Percentiles rank a stretch among this genome's conserved stretches.
Evolutionary conservation across 345 rosid species (phyloP).

Genomic region (Eutrema japonicum): DNA sequence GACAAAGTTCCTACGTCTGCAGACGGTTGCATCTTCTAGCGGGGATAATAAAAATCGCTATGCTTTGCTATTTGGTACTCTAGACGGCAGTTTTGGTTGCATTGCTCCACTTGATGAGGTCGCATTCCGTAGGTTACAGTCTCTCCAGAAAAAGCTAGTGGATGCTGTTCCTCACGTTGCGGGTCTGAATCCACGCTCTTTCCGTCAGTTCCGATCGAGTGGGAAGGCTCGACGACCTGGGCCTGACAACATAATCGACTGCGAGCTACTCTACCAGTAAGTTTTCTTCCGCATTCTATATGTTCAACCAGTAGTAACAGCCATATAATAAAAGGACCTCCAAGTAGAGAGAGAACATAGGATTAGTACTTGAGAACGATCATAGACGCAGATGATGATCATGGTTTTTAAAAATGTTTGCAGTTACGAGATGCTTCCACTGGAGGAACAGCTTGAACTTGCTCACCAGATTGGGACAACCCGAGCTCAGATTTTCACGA

Average conservation of each 20-base stretch:
- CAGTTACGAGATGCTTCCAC: slow-evolving; percentile 90
- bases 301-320: not conserved
- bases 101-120: slow-evolving; percentile 94
- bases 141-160: slow-evolving; percentile 85
- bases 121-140: slow-evolving; percentile 91
- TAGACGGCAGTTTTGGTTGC: slow-evolving; percentile 95
- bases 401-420: slow-evolving; percentile 37
- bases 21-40: slow-evolving; percentile 76
- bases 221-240: slow-evolving; percentile 95
- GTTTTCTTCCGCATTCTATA: slow-evolving; percentile 39
- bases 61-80: slow-evolving; percentile 83
- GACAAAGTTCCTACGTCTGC: slow-evolving; percentile 86
- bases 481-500: slow-evolving; percentile 74
- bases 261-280: slow-evolving; percentile 93
- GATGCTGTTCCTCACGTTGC: slow-evolving; percentile 93
- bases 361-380: slow-evolving; percentile 12
- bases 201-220: slow-evolving; percentile 76
- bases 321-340: not conserved
- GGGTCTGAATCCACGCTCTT: slow-evolving; percentile 91
- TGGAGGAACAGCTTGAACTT: slow-evolving; percentile 88
- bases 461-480: slow-evolving; percentile 89
- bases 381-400: slow-evolving; percentile 5
- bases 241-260: slow-evolving; percentile 93
- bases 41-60: slow-evolving; percentile 90
- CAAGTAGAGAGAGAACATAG: slow-evolving; percentile 13